Evolutionary conservation across 495 filamentous ascomycete species (phyloP).

Genomic region (Neurospora sp.): DNA sequence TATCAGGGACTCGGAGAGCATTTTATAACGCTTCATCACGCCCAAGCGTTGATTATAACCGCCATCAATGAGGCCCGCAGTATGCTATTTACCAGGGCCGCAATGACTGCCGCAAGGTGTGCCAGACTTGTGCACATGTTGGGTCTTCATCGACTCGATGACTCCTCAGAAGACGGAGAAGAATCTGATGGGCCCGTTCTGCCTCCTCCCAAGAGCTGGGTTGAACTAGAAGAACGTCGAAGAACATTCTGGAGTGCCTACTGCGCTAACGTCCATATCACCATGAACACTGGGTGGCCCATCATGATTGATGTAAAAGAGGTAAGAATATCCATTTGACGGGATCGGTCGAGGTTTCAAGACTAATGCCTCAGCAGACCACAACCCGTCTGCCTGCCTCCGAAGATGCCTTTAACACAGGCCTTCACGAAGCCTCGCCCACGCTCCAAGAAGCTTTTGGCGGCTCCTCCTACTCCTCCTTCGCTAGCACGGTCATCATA

Average conservation of each 20-base stretch:
- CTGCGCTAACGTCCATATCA: slow-evolving; percentile 38
- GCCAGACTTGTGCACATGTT: slow-evolving; percentile 36
- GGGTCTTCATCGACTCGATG: slow-evolving; percentile 39
- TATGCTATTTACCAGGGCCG: slow-evolving; percentile 33
- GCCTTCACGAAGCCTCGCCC: slow-evolving; percentile 22
- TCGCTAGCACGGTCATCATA: slow-evolving; percentile 28
- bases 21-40: slow-evolving; percentile 36
- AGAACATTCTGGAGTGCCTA: slow-evolving; percentile 44
- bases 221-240: slow-evolving; percentile 42
- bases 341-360: neutral
- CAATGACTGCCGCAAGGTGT: slow-evolving; percentile 33
- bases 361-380: slow-evolving; percentile 17
- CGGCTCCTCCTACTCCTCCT: slow-evolving; percentile 29
- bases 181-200: slow-evolving; percentile 27
- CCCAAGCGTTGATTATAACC: slow-evolving; percentile 36
- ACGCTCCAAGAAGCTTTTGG: slow-evolving; percentile 27
- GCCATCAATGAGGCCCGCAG: slow-evolving; percentile 33
- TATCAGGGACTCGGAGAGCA: slow-evolving; percentile 32
- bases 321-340: slow-evolving; percentile 9
- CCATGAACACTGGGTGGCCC: slow-evolving; percentile 40
- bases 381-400: slow-evolving; percentile 36
- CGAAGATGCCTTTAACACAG: slow-evolving; percentile 30
- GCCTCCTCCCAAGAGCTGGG: slow-evolving; percentile 30
- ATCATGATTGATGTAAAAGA: slow-evolving; percentile 31
- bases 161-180: slow-evolving; percentile 8